Base-by-base conservation (phyloP, 352 stramenopile genomes). In the Phytopythium oedochilum region DNA sequence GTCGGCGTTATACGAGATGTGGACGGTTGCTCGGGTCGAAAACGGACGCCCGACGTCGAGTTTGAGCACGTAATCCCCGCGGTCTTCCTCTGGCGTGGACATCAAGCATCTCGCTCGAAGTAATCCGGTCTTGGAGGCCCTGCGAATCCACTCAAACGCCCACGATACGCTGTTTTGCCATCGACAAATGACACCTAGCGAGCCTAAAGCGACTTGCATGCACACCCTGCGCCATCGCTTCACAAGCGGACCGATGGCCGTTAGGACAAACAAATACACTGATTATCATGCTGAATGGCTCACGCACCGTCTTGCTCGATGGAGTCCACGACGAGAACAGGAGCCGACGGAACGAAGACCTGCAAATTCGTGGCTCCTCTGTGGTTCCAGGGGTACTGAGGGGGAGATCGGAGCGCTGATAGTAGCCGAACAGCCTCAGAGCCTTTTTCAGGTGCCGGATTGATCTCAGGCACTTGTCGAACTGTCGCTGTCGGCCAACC, bases 61-160 rank as follows among this genome's bases (percentile, higher is more conserved):
- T 61, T 88, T 88, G 20, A 91, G 23, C 23, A 83, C 57, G 48
- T 91, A 87, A 22, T 91, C 78, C 5, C 78, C 78, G 3, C 67
- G 70, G 45, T 88, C 75, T 18, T 47, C 36, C 17, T 73, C 70
- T 17, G 54, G 36, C 14, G 55, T 61, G 5, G 70, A 73, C 5
- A 71, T 54, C 14, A 88, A 35, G 31, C 68, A 84, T 32, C 50
- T 81, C 0, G 66, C 57, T 26, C 71, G 66, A 0, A 90, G 43
- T 4, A 90, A 31, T 3, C 75, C 80, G 5, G 80, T 85, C 0
- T 35, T 32, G 18, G 78, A 64, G 23, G 71, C 63, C 52, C 70
- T 59, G 7, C 65, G 62, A 9, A 80, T 67, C 55, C 57, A 75
- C 0, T 45, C 57, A 23, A 83, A 73, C 11, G 59, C 52, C 44